Conservation (phyloP, 2,329 filamentous ascomycete genomes). For the Paracamarosporium sp. region DNA sequence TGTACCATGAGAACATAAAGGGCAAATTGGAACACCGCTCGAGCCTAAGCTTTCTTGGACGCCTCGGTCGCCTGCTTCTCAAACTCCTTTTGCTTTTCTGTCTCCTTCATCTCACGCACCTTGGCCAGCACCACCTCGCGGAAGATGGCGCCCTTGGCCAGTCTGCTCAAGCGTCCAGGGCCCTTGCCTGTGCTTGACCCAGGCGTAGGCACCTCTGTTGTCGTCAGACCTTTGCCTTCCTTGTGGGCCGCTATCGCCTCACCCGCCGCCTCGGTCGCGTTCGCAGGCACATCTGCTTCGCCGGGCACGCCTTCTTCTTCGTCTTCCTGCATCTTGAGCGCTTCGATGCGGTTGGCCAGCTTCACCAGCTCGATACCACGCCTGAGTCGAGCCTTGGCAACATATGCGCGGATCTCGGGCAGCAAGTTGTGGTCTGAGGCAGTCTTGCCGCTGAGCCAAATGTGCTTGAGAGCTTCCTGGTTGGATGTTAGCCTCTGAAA, state of each 20-base stretch:
- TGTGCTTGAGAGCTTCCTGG: slow-evolving; percentile 78
- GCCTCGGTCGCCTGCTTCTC: slow-evolving; percentile 61
- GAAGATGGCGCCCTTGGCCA: slow-evolving; percentile 79
- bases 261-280: slow-evolving; percentile 64
- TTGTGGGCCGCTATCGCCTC: slow-evolving; percentile 47
- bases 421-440: slow-evolving; percentile 96
- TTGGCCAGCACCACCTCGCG: slow-evolving; percentile 93
- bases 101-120: slow-evolving; percentile 88
- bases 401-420: slow-evolving; percentile 94
- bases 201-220: slow-evolving; percentile 28
- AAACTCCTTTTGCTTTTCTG: slow-evolving; percentile 75
- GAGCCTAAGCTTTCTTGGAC: slow-evolving; percentile 33
- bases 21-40: neutral
- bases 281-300: slow-evolving; percentile 66
- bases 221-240: slow-evolving; percentile 35
- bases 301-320: slow-evolving; percentile 74
- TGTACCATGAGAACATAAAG: neutral
- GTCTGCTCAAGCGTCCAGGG: slow-evolving; percentile 59
- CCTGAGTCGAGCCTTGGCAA: slow-evolving; percentile 87
- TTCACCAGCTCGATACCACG: slow-evolving; percentile 96
- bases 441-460: slow-evolving; percentile 89
- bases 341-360: slow-evolving; percentile 92
- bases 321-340: slow-evolving; percentile 91
- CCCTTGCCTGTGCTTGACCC: slow-evolving; percentile 47
- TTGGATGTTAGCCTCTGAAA: slow-evolving; percentile 17